Base-by-base conservation (phyloP, 179 eudicot genomes). In the Heliamphora pulchella region DNA sequence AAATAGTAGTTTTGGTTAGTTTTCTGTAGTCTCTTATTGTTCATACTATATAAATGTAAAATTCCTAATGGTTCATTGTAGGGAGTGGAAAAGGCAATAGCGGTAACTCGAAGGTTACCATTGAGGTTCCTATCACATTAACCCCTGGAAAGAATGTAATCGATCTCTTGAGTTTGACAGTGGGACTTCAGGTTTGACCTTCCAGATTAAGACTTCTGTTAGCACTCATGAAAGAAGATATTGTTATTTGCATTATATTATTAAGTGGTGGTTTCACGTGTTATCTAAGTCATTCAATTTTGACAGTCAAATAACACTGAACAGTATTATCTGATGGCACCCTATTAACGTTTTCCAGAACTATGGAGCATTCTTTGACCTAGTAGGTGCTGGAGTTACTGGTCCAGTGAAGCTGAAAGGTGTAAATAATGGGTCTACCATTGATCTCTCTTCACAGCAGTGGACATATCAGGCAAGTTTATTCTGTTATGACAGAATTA, bases 121-220 rank as follows among this genome's bases (percentile, higher is more conserved):
- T 80, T 15, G 91, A 92, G 66, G 79, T 89, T 62, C 92, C 94
- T 11, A 80, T 86, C 74, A 88, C 85, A 67, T 89, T 96, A 8
- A 64, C 46, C 31, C 72, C 82, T 2, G 97, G 98, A 82, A 87
- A 76, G 53, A 96, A 94, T 79, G 82, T 68, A 74, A 80, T 96
- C 20, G 98, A 92, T 84, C 87, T 96, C 77, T 84, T 96, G 91
- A 96, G 99, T 90, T 84, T 88, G 88, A 96, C 99, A 11, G 98
- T 96, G 47, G 99, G 99, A 63, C 93, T 94, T 66, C 91, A 93
- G 98, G 98, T 91, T 74, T 22, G 78, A 80, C 76, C 62, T 81
- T 57, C 14, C 11, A 10, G 48, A 6, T 74, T 57, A 39, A 4
- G 64, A 74, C 39, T 74, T 54, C 2, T 57, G 9, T 31, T 67